A percentile compares a stretch with the other conserved stretches of the same genome.
These are phyloP conservation scores for Cryphonectria japonica DNA, from an alignment of 2,329 filamentous ascomycete genomes.

Conservation along the genomic window DNA sequence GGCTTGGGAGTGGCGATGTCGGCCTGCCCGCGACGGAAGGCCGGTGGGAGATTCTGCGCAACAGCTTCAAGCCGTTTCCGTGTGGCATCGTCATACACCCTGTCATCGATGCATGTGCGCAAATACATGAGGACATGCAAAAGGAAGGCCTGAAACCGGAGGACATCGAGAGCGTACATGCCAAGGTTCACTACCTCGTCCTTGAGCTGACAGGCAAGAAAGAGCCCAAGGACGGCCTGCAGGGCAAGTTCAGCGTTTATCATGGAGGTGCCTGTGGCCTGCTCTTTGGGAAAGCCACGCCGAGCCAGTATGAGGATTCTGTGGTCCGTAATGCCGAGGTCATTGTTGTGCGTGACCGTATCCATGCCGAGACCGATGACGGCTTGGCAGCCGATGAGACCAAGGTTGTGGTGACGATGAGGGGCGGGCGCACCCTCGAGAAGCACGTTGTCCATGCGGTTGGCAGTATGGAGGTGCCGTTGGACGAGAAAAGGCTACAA, in stretches of 20 bases:
- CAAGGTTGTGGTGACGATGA: conserved; percentile 21
- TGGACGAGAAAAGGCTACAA: conserved; percentile 21
- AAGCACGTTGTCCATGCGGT: conserved; percentile 24
- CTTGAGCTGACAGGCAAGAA: conserved; percentile 57
- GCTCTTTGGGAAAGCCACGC: conserved; percentile 54
- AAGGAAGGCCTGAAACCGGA: conserved; percentile 36
- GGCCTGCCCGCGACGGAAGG: conserved; percentile 20
- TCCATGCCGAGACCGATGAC: conserved; percentile 48
- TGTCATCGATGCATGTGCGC: conserved; percentile 55
- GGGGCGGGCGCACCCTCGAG: conserved; percentile 15
- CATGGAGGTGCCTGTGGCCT: conserved; percentile 56
- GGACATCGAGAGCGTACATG: conserved; percentile 45
- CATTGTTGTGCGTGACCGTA: conserved; percentile 47
- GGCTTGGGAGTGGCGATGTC: conserved; percentile 36
- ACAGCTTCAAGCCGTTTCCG: conserved; percentile 61
- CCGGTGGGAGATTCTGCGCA: conserved; percentile 56
- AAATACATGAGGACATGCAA: conserved; percentile 43
- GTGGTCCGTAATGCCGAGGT: conserved; percentile 49
- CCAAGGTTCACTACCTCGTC: conserved; percentile 54
- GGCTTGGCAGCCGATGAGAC: conserved; percentile 46
- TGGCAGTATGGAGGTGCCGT: conserved; percentile 26
- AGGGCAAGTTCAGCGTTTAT: conserved; percentile 60
- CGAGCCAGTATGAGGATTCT: conserved; percentile 53
- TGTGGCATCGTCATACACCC: conserved; percentile 62
- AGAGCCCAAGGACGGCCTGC: conserved; percentile 51